Base-by-base conservation (phyloP, 2,329 filamentous ascomycete genomes). In the Arachnopeziza araneosa region DNA sequence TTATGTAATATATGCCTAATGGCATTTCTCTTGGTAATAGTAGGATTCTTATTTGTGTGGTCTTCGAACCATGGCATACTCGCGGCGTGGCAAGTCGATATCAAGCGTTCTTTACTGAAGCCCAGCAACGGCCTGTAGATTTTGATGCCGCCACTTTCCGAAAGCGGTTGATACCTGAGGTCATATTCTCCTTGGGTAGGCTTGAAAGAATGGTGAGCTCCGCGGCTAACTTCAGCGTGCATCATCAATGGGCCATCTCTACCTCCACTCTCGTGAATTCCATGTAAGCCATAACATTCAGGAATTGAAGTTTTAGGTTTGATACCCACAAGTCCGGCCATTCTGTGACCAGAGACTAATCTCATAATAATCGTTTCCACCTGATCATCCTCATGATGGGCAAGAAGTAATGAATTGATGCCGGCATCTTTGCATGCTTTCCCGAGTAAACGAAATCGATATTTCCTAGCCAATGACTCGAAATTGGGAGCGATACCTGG, bases 381-480 rank as follows among this genome's bases (percentile, higher is more conserved):
- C 70, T 95, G 91, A 69, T 99, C 95, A 69, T 97, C 93, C 63
- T 83, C 79, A 72, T 99, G 95, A 71, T 99, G 95, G 3, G 88
- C 95, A 26, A 96, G 77, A 49, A 97, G 81, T 1, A 98, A 72
- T 22, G 83, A 83, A 4, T 74, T 75, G 3, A 89, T 82, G 0
- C 75, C 71, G 6, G 76, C 66, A 1, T 75, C 71, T 19, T 74
- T 73, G 71, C 89, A 92, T 8, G 80, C 79, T 17, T 67, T 71
- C 0, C 89, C 93, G 1, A 98, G 74, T 0, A 79, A 77, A 63
- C 84, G 87, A 73, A 93, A 98, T 17, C 95, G 85, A 36, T 88
- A 78, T 23, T 75, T 82, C 24, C 95, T 86, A 7, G 93, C 93
- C 23, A 85, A 71, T 2, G 86, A 88, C 75, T 98, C 95, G 66